A percentile compares a stretch with the other conserved stretches of the same genome.
These are phyloP conservation scores for Euphorbia lathyris DNA, from an alignment of 345 rosid species.

Conservation along the genomic window DNA sequence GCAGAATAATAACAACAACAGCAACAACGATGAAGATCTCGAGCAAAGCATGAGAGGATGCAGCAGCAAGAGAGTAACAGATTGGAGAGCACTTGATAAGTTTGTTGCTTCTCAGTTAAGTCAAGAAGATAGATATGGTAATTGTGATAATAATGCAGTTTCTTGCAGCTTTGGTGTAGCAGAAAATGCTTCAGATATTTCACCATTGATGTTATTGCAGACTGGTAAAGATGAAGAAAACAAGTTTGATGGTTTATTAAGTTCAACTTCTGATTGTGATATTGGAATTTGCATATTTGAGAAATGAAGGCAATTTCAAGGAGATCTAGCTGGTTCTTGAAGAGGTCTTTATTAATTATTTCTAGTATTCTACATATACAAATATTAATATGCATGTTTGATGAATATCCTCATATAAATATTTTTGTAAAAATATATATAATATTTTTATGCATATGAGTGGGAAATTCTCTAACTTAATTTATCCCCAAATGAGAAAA, in stretches of 20 bases:
- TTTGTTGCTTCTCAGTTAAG: conserved; percentile 92
- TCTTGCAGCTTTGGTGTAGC: conserved; percentile 29
- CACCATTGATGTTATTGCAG: conserved; percentile 40
- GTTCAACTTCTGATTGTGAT: conserved; percentile 43
- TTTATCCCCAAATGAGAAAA: not conserved
- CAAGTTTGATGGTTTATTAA: conserved; percentile 46
- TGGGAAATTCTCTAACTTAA: conserved; percentile 10
- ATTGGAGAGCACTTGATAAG: conserved; percentile 85
- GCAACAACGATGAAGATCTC: conserved; percentile 29
- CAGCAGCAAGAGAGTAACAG: conserved; percentile 58
- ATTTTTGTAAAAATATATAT: conserved; percentile 28
- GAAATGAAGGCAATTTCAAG: conserved; percentile 26
- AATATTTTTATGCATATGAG: conserved; percentile 21
- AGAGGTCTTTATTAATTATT: conserved; percentile 6
- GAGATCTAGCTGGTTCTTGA: conserved; percentile 1
- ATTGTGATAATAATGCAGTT: conserved; percentile 21
- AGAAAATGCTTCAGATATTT: conserved; percentile 24
- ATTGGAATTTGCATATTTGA: conserved; percentile 59
- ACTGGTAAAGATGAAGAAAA: conserved; percentile 42
- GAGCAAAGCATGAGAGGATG: conserved; percentile 23
- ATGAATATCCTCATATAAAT: conserved; percentile 16
- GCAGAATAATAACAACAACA: conserved; percentile 19
- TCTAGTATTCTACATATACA: not conserved
- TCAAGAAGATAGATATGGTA: conserved; percentile 50
- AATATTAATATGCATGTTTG: conserved; percentile 13